These are phyloP conservation scores for Pseudopithomyces maydicus DNA, from an alignment of 2,329 filamentous ascomycete genomes.

Conservation along the genomic window DNA sequence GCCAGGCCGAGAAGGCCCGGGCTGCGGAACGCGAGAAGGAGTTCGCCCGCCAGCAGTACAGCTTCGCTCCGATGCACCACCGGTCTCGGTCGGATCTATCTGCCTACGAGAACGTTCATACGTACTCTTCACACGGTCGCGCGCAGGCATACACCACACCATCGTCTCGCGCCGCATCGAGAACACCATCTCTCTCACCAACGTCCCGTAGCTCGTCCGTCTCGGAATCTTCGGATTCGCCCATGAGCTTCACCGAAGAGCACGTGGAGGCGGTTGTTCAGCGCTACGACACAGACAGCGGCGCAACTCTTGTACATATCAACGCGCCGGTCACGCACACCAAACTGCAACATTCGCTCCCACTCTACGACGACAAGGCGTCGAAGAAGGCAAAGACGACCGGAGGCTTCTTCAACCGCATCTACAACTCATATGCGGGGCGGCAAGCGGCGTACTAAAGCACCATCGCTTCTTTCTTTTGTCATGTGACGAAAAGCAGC, in stretches of 20 bases:
- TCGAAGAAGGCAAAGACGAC: conserved; percentile 47
- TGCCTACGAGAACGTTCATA: conserved; percentile 43
- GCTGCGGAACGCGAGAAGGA: conserved; percentile 52
- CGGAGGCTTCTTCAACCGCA: conserved; percentile 45
- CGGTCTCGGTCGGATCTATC: conserved; percentile 29
- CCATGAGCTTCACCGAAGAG: conserved; percentile 42
- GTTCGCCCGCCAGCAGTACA: conserved; percentile 43
- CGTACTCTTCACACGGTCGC: conserved; percentile 41
- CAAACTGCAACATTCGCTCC: conserved; percentile 43
- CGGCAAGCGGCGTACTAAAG: conserved; percentile 37
- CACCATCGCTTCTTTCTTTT: conserved; percentile 33
- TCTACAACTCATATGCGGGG: conserved; percentile 38
- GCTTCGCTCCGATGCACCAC: conserved; percentile 45
- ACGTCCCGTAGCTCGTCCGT: conserved; percentile 48
- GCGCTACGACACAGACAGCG: conserved; percentile 49
- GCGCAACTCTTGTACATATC: conserved; percentile 52
- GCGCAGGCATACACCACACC: conserved; percentile 31
- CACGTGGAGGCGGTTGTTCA: conserved; percentile 39
- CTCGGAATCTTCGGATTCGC: conserved; percentile 39
- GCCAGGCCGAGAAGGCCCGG: conserved; percentile 60
- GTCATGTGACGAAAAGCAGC: conserved; percentile 22
- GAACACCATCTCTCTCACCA: conserved; percentile 56
- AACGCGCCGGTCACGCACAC: conserved; percentile 33
- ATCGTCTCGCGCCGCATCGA: conserved; percentile 47
- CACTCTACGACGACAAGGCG: conserved; percentile 46